Percentiles rank a stretch among this genome's conserved stretches.
Evolutionary conservation across 352 stramenopile genomes (phyloP).

Genomic region (Pelagophyceae sp.): DNA sequence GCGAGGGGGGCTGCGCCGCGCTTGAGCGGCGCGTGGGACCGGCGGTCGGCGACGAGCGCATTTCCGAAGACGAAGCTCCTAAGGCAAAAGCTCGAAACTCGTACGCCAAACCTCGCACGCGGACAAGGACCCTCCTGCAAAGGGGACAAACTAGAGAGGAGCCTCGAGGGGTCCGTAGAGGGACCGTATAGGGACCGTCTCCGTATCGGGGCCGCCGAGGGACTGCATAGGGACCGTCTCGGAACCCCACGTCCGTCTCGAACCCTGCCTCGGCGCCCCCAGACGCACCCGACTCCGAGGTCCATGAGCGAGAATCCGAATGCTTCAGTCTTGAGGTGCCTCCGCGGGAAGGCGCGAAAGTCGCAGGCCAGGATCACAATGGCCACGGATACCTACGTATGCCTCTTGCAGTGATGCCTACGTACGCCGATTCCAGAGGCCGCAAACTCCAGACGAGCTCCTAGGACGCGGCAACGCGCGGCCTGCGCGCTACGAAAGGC

Average conservation of each 20-base stretch:
- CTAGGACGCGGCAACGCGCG: too few relatives aligned
- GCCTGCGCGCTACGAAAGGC: neutral
- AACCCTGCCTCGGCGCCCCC: too few relatives aligned
- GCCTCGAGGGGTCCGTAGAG: constrained; percentile 49
- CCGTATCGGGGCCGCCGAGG: too few relatives aligned
- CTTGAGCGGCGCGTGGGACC: constrained; percentile 9
- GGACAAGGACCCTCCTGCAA: constrained; percentile 13
- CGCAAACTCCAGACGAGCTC: too few relatives aligned
- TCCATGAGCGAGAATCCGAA: constrained; percentile 95
- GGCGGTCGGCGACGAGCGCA: constrained; percentile 17
- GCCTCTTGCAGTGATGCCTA: too few relatives aligned
- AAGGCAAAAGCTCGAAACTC: constrained; percentile 59
- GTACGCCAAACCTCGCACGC: constrained; percentile 42
- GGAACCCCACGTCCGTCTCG: too few relatives aligned
- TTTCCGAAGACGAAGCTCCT: constrained; percentile 42
- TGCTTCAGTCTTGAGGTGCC: constrained; percentile 55
- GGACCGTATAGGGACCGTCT: too few relatives aligned
- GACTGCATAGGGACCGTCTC: too few relatives aligned
- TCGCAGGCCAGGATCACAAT: constrained; percentile 88
- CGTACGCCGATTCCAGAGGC: too few relatives aligned
- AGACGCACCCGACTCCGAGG: constrained; percentile 85
- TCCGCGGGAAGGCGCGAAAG: constrained; percentile 88
- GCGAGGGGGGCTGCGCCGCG: too few relatives aligned
- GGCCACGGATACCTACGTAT: neutral
- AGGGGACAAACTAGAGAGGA: neutral